Percentiles rank a stretch among this genome's conserved stretches.
phyloP scores from a whole-genome alignment of 768 basidiomycete species.

The Phylloporus sp. region DNA sequence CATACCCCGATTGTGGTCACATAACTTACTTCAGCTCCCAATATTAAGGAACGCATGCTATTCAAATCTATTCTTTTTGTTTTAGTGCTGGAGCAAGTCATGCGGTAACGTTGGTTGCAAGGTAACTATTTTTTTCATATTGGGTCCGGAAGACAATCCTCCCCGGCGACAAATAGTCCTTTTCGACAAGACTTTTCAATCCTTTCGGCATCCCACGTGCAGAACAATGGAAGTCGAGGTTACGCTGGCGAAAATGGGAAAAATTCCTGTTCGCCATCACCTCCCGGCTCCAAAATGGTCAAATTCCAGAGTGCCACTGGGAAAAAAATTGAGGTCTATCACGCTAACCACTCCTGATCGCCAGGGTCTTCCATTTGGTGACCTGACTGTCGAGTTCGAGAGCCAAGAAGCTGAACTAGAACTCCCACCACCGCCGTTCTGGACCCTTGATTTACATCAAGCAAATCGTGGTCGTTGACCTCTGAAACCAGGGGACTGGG shows the following conservation, averaged over 20 bases:
- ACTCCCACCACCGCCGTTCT: slow-evolving; percentile 5
- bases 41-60: slow-evolving; percentile 30
- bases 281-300: slow-evolving; percentile 17
- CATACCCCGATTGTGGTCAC: slow-evolving; percentile 23
- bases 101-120: slow-evolving; percentile 17
- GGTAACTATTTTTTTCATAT: slow-evolving; percentile 31
- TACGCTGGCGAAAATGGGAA: slow-evolving; percentile 24
- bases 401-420: slow-evolving; percentile 7
- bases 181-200: slow-evolving; percentile 17
- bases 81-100: slow-evolving; percentile 19
- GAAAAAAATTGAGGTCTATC: slow-evolving; percentile 21
- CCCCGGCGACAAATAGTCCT: slow-evolving; percentile 24
- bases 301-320: slow-evolving; percentile 21
- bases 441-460: slow-evolving; percentile 20
- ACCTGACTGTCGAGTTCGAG: slow-evolving; percentile 21
- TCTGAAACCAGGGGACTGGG: slow-evolving; percentile 18
- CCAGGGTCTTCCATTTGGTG: slow-evolving; percentile 30
- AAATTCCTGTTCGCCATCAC: slow-evolving; percentile 15
- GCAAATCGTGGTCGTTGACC: slow-evolving; percentile 7
- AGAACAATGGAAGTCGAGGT: slow-evolving; percentile 29
- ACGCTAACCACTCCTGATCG: slow-evolving; percentile 21
- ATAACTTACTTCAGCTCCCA: slow-evolving; percentile 20
- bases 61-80: slow-evolving; percentile 25
- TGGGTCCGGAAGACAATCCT: slow-evolving; percentile 17
- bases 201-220: slow-evolving; percentile 27